These are phyloP conservation scores for Spathaspora girioi DNA, from an alignment of 805 yeast genomes.

Conservation along the genomic window DNA sequence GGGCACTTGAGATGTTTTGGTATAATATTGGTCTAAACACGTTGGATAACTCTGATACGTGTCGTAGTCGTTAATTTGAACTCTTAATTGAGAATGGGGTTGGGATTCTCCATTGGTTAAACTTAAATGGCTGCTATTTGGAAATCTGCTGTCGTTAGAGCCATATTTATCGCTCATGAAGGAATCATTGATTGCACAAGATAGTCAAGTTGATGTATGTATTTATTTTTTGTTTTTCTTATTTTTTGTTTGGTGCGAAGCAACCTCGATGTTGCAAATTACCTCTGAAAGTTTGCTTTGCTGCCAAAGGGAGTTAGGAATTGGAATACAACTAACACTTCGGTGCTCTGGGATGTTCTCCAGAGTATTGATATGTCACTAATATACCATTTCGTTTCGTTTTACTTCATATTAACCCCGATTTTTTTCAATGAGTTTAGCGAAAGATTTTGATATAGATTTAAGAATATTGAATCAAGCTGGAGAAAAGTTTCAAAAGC, in stretches of 20 bases:
- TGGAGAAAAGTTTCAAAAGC: too few relatives aligned
- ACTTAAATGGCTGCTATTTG: neutral
- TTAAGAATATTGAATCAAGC: too few relatives aligned
- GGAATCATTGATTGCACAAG: neutral
- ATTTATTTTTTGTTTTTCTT: neutral
- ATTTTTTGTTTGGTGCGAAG: neutral
- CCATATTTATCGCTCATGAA: neutral
- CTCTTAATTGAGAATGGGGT: conserved; percentile 12
- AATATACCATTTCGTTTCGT: too few relatives aligned
- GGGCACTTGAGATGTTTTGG: conserved; percentile 56
- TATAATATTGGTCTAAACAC: conserved; percentile 44
- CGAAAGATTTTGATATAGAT: too few relatives aligned
- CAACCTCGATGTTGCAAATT: neutral
- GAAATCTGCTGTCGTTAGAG: neutral
- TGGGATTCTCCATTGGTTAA: neutral
- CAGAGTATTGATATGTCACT: too few relatives aligned
- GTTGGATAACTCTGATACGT: conserved; percentile 60
- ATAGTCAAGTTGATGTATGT: neutral
- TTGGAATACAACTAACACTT: too few relatives aligned
- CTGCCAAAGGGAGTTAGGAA: too few relatives aligned
- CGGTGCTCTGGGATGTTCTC: too few relatives aligned
- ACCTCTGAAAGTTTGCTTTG: too few relatives aligned
- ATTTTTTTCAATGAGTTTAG: too few relatives aligned
- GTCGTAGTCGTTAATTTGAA: conserved; percentile 65
- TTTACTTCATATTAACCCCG: too few relatives aligned